A percentile compares a stretch with the other conserved stretches of the same genome.
Conservation (phyloP, 192 early-diverging fungal species). For the Gigaspora rosea region DNA sequence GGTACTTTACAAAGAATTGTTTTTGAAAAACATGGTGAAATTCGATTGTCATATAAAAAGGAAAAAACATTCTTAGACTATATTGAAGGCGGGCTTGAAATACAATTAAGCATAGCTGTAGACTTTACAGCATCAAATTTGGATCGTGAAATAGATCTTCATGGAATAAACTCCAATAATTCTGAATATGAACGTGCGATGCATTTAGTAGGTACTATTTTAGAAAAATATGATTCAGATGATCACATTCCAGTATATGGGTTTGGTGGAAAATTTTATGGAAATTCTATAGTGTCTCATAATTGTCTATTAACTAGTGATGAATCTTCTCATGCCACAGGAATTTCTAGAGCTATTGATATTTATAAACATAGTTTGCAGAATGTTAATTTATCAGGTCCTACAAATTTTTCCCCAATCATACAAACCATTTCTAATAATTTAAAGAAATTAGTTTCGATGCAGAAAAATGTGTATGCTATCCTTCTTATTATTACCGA, state of each 20-base stretch:
- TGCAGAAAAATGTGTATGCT: background rate
- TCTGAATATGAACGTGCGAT: background rate
- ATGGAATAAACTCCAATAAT: background rate
- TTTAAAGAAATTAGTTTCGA: background rate
- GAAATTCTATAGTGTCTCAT: background rate
- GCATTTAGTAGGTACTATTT: background rate
- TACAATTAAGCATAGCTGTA: background rate
- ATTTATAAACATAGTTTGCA: background rate
- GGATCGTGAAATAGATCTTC: background rate
- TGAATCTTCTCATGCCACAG: background rate
- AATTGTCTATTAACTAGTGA: background rate
- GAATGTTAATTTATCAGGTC: background rate
- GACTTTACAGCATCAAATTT: background rate
- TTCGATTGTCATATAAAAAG: background rate
- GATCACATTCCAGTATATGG: background rate
- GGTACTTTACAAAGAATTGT: background rate
- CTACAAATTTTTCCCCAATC: background rate
- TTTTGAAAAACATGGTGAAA: background rate
- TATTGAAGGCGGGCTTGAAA: background rate
- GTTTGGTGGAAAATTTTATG: background rate
- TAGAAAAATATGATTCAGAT: background rate
- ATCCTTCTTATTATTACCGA: conserved; percentile 4
- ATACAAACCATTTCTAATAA: background rate
- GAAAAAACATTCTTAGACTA: background rate
- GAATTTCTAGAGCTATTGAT: background rate